Percentiles rank a stretch among this genome's conserved stretches.
phyloP scores from a whole-genome alignment of 768 basidiomycete species.

The Strobilomyces dryophilus region DNA sequence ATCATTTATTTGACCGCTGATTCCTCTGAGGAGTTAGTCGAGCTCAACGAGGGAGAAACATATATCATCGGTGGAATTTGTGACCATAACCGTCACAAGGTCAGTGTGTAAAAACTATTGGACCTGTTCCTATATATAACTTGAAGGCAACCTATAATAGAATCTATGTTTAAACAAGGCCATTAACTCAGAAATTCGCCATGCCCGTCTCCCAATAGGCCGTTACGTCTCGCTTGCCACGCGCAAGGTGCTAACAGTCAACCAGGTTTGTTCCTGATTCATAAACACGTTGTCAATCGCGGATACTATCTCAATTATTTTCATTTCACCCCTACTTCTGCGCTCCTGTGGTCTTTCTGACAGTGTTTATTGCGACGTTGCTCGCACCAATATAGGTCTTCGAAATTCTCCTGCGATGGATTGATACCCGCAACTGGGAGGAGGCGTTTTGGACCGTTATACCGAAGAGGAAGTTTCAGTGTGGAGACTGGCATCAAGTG shows the following conservation, averaged over 20 bases:
- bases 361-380: not conserved
- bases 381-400: slow-evolving; percentile 47
- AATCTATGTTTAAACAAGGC: slow-evolving; percentile 90
- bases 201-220: slow-evolving; percentile 93
- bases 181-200: slow-evolving; percentile 62
- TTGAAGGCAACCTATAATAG: slow-evolving; percentile 37
- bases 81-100: slow-evolving; percentile 97
- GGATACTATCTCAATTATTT: not conserved
- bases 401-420: slow-evolving; percentile 88
- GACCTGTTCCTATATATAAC: slow-evolving; percentile 6
- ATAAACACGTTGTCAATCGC: not conserved
- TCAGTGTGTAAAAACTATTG: slow-evolving; percentile 17
- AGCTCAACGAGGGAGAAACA: slow-evolving; percentile 77
- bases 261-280: slow-evolving; percentile 53
- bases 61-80: slow-evolving; percentile 96
- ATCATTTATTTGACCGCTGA: slow-evolving; percentile 95
- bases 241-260: slow-evolving; percentile 95
- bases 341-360: slow-evolving; percentile 1
- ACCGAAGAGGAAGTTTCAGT: slow-evolving; percentile 84
- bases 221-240: slow-evolving; percentile 82
- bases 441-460: slow-evolving; percentile 84
- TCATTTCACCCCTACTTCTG: not conserved
- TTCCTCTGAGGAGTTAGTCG: slow-evolving; percentile 78
- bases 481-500: slow-evolving; percentile 14
- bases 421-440: slow-evolving; percentile 84